Percentiles rank a stretch among this genome's conserved stretches.
These are phyloP conservation scores for Paraphoma sp. DNA, from an alignment of 2,329 filamentous ascomycete genomes.

Conservation along the genomic window DNA sequence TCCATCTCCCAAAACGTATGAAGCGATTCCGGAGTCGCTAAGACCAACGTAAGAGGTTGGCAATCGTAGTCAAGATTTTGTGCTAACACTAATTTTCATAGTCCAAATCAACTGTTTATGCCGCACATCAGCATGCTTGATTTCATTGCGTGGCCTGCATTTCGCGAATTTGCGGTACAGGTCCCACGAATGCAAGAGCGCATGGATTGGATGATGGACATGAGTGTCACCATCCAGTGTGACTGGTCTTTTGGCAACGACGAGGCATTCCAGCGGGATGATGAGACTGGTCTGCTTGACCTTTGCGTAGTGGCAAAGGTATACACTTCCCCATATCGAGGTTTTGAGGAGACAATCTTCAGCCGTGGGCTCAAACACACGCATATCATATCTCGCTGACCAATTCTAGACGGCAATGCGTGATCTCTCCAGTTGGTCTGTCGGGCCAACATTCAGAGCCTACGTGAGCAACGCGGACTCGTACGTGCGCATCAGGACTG, in stretches of 20 bases:
- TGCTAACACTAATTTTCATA: slow-evolving; percentile 4
- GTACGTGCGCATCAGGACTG: slow-evolving; percentile 28
- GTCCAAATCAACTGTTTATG: slow-evolving; percentile 35
- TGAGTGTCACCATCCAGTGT: slow-evolving; percentile 22
- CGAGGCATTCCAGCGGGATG: slow-evolving; percentile 13
- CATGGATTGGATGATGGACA: slow-evolving; percentile 34
- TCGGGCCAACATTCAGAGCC: slow-evolving; percentile 29
- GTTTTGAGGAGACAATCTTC: neutral
- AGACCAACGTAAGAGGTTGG: slow-evolving; percentile 24
- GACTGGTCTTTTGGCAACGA: slow-evolving; percentile 21
- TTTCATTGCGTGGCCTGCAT: slow-evolving; percentile 31
- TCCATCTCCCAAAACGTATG: slow-evolving; percentile 29
- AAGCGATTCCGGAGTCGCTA: slow-evolving; percentile 30
- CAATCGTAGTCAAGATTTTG: no score
- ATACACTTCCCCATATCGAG: neutral
- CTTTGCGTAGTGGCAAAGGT: slow-evolving; percentile 23
- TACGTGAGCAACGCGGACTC: slow-evolving; percentile 33
- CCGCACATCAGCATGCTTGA: slow-evolving; percentile 31
- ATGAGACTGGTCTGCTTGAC: slow-evolving; percentile 22
- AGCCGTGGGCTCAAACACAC: neutral
- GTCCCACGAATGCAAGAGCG: slow-evolving; percentile 32
- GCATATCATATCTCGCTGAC: neutral
- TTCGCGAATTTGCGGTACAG: slow-evolving; percentile 30
- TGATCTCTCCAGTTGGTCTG: slow-evolving; percentile 25
- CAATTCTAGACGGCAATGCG: slow-evolving; percentile 7